Conservation (phyloP, 139 green algal species). For the Chlamydomonas schloesseri region DNA sequence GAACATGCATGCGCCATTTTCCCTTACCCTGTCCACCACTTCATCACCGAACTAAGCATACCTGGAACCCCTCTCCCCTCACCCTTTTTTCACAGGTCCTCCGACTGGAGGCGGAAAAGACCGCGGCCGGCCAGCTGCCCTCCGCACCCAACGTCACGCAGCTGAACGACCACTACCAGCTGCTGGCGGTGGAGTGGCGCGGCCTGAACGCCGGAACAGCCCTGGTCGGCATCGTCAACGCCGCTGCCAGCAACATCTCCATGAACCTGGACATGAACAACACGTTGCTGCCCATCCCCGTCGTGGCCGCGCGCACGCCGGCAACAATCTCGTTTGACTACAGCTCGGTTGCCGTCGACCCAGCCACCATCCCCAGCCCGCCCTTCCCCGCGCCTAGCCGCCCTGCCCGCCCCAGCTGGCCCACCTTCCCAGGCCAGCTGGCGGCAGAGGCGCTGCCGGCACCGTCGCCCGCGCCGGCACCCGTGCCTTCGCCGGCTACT, state of each 20-base stretch:
- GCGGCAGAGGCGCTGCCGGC: background rate
- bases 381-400: background rate
- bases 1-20: no score
- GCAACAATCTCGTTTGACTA: background rate
- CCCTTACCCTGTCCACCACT: no score
- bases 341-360: background rate
- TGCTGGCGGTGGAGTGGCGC: background rate
- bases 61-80: no score
- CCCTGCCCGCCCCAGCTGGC: background rate
- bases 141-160: background rate
- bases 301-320: background rate
- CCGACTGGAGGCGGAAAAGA: no score
- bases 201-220: background rate
- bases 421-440: background rate
- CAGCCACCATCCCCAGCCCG: background rate
- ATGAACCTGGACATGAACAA: background rate
- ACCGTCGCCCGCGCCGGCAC: background rate
- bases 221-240: background rate
- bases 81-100: background rate
- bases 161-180: background rate
- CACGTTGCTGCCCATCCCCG: background rate
- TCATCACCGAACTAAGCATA: no score
- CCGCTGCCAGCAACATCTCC: background rate
- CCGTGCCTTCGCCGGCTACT: background rate
- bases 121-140: background rate